Evolutionary conservation across 2,329 filamentous ascomycete genomes (phyloP).

Genomic region (Nemania sp.): DNA sequence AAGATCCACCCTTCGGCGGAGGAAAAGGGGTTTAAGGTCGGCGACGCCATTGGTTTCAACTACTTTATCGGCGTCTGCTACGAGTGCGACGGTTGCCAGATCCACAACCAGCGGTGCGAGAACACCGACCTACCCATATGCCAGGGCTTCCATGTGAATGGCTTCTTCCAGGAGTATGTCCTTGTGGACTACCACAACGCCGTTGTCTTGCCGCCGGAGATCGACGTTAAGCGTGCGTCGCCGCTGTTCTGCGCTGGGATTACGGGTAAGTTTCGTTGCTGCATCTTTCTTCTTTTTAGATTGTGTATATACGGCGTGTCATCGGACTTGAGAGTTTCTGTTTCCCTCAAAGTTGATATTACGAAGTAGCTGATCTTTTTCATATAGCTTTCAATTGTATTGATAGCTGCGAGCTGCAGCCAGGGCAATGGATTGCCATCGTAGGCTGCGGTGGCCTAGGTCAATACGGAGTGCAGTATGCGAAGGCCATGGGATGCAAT

Average conservation of each 20-base stretch:
- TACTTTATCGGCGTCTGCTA: constrained; percentile 35
- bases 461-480: constrained; percentile 34
- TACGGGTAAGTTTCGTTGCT: constrained; percentile 23
- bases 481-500: constrained; percentile 33
- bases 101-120: constrained; percentile 32
- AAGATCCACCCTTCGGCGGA: constrained; percentile 33
- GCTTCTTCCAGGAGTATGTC: constrained; percentile 35
- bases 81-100: constrained; percentile 32
- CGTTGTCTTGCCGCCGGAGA: constrained; percentile 28
- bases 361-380: not conserved
- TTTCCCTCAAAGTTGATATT: not conserved
- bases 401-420: constrained; percentile 35
- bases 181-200: constrained; percentile 32
- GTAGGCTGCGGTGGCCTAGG: constrained; percentile 35
- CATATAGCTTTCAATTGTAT: constrained; percentile 30
- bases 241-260: constrained; percentile 36
- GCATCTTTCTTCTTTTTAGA: too few species aligned
- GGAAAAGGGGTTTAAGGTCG: constrained; percentile 29
- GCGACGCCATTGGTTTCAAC: constrained; percentile 31
- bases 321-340: not conserved
- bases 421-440: constrained; percentile 34
- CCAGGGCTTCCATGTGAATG: constrained; percentile 31
- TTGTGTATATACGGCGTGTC: too few species aligned
- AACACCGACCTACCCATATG: constrained; percentile 23
- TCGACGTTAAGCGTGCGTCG: constrained; percentile 27